These are phyloP conservation scores for Madurella fahalii DNA, from an alignment of 2,329 filamentous ascomycete genomes.

Conservation along the genomic window DNA sequence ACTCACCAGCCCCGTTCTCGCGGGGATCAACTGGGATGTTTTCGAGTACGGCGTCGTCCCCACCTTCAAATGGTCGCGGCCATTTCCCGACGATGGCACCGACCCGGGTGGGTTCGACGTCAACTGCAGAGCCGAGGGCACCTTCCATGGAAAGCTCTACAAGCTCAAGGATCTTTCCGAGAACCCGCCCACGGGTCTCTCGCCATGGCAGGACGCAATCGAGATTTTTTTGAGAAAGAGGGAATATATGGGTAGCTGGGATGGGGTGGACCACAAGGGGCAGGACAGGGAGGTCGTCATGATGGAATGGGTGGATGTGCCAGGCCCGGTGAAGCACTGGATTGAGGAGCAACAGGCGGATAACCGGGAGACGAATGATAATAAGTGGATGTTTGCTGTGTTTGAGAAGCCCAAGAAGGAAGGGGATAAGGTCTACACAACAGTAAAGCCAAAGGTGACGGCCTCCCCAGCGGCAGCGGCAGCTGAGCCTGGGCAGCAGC, in stretches of 20 bases:
- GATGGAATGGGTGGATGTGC: conserved; percentile 36
- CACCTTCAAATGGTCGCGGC: conserved; percentile 30
- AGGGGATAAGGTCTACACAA: conserved; percentile 32
- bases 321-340: conserved; percentile 33
- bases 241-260: conserved; percentile 39
- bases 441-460: conserved; percentile 10
- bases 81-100: conserved; percentile 30
- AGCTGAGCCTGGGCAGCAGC: not conserved
- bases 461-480: not conserved
- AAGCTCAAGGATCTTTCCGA: conserved; percentile 27
- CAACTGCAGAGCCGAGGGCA: conserved; percentile 27
- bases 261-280: conserved; percentile 39
- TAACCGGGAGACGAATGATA: conserved; percentile 15
- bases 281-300: conserved; percentile 35
- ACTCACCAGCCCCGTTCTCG: not conserved
- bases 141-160: conserved; percentile 30
- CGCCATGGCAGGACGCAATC: conserved; percentile 29
- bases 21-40: conserved; percentile 30
- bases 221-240: conserved; percentile 26
- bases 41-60: conserved; percentile 28
- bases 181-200: conserved; percentile 22
- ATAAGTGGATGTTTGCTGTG: conserved; percentile 28
- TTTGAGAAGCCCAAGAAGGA: conserved; percentile 30
- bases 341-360: conserved; percentile 31
- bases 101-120: conserved; percentile 30